Base-by-base conservation (phyloP, 2,329 filamentous ascomycete genomes). In the Ceratocystis smalleyi region DNA sequence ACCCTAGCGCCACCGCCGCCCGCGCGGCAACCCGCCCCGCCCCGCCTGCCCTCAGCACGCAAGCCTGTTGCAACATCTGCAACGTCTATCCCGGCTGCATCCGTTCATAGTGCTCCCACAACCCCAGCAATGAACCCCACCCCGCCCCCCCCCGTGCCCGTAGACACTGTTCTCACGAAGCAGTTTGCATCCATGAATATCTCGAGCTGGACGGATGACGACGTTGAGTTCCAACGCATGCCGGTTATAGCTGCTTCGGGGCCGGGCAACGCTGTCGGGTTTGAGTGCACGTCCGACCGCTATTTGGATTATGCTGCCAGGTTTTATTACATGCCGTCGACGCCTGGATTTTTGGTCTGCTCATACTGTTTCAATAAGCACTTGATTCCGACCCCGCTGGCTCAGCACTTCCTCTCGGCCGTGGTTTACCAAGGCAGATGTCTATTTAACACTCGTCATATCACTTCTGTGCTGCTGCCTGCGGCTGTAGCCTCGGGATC, bases 321-420 rank as follows among this genome's bases (percentile, higher is more conserved):
- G n/a, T 76, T 74, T 71, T 73, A 75, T 59, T 69, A 67, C 1
- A 59, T 72, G 1, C 64, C 67, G 1, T 69, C 70, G 2, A 43
- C 69, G 2, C 71, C 73, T 0, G 68, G 70, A 1, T 76, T 72
- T 27, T 64, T 72, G 2, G 69, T 78, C 43, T 79, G 77, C 67
- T 75, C 75, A 1, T 69, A 71, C 24, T 79, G 77, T 67, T 74
- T 77, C 43, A 70, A 71, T 5, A 73, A 75, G 35, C 63, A 75
- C 65, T 72, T 79, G 12, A 66, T 70, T 24, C 24, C 63, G 0
- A 75, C 74, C 0, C 55, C 49, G 0, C 70, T 77, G 2, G 69
- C 70, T 0, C 19, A 61, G 0, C 63, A 70, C 0, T 78, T 79
- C 19, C 17, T 40, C 10, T 43, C 47, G 3, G 57, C 19, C 3